A percentile compares a stretch with the other conserved stretches of the same genome.
These are phyloP conservation scores for Metschnikowia peoriensis DNA, from an alignment of 805 yeast genomes.

Conservation along the genomic window DNA sequence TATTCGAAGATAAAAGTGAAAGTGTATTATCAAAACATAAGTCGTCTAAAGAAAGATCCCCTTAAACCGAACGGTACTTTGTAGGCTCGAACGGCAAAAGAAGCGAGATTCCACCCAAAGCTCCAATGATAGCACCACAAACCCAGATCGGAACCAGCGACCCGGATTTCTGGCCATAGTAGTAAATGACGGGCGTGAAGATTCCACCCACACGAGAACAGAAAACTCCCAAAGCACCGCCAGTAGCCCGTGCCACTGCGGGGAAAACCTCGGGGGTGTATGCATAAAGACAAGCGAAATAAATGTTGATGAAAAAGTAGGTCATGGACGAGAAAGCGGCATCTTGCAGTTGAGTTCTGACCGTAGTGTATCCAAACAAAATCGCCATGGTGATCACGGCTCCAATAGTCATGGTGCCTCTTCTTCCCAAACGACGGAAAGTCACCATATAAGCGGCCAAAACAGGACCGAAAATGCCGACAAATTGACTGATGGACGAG, in stretches of 20 bases:
- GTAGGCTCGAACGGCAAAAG: slow-evolving; percentile 37
- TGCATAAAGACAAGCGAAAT: slow-evolving; percentile 33
- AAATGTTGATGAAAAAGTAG: slow-evolving; percentile 21
- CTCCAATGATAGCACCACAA: slow-evolving; percentile 35
- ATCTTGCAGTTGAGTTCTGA: slow-evolving; percentile 18
- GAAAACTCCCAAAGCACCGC: slow-evolving; percentile 33
- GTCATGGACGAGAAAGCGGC: slow-evolving; percentile 20
- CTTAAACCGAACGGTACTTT: slow-evolving; percentile 27
- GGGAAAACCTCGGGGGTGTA: slow-evolving; percentile 39
- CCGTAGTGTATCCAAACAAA: slow-evolving; percentile 23
- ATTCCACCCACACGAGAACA: slow-evolving; percentile 31
- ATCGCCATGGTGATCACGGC: slow-evolving; percentile 22
- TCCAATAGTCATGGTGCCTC: slow-evolving; percentile 49
- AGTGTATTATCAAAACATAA: not conserved
- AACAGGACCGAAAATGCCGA: slow-evolving; percentile 9
- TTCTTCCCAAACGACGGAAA: slow-evolving; percentile 45
- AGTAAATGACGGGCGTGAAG: slow-evolving; percentile 35
- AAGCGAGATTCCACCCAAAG: slow-evolving; percentile 31
- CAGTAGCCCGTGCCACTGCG: slow-evolving; percentile 35
- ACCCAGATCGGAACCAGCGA: slow-evolving; percentile 34
- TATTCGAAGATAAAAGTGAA: too few species aligned
- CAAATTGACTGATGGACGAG: slow-evolving; percentile 10
- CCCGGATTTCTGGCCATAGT: slow-evolving; percentile 19
- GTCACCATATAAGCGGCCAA: slow-evolving; percentile 8
- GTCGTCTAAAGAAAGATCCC: not conserved